These are phyloP conservation scores for Porphyrellus sp. DNA, from an alignment of 1,284 basidiomycete genomes.

Conservation along the genomic window DNA sequence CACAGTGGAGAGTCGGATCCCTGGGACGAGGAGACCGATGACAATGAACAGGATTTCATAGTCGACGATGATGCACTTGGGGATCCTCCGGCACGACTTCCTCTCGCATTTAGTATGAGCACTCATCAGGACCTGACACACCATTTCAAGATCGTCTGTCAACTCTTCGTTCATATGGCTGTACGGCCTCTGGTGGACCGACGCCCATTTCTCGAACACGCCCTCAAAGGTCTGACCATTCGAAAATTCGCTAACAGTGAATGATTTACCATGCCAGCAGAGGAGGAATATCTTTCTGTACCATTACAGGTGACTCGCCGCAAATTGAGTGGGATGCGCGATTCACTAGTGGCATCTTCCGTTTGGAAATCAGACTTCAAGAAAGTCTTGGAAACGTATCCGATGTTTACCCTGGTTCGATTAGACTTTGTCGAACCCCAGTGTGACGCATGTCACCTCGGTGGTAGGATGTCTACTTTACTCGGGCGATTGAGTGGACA, in stretches of 20 bases:
- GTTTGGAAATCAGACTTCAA: constrained; percentile 75
- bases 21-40: constrained; percentile 27
- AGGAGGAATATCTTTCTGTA: constrained; percentile 69
- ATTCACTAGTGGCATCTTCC: constrained; percentile 73
- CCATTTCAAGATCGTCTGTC: constrained; percentile 83
- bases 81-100: constrained; percentile 48
- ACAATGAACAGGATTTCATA: constrained; percentile 51
- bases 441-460: constrained; percentile 79
- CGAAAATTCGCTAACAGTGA: not conserved
- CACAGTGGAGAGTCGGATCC: constrained; percentile 18
- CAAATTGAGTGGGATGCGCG: constrained; percentile 63
- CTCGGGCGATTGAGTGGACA: constrained; percentile 55
- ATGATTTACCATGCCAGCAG: constrained; percentile 33
- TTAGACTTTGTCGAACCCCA: constrained; percentile 57
- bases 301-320: constrained; percentile 60
- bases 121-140: constrained; percentile 69
- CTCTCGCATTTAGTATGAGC: constrained; percentile 73
- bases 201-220: constrained; percentile 50
- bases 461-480: constrained; percentile 61
- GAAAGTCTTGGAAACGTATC: constrained; percentile 60
- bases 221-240: constrained; percentile 48
- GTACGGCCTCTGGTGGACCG: constrained; percentile 55
- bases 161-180: constrained; percentile 79
- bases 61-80: constrained; percentile 71
- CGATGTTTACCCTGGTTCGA: constrained; percentile 51